These are phyloP conservation scores for Carpinus fangiana DNA, from an alignment of 306 rosid genomes.

Conservation along the genomic window DNA sequence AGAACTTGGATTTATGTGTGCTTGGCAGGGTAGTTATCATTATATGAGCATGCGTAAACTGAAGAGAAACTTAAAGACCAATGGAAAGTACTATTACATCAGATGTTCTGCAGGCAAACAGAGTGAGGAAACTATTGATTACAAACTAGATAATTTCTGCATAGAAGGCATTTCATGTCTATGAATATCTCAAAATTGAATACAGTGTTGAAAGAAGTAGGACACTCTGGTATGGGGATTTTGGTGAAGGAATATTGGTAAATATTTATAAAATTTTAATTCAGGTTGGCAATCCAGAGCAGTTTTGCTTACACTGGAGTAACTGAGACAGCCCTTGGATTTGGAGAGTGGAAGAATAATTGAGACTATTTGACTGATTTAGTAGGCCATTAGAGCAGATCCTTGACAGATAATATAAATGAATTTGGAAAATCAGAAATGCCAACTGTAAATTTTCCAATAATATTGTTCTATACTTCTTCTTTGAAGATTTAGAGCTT, in stretches of 20 bases:
- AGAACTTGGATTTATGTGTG: not conserved
- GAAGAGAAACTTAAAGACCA: not conserved
- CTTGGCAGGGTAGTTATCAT: not conserved
- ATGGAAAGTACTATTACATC: not conserved
- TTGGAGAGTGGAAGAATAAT: not conserved
- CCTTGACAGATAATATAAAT: not conserved
- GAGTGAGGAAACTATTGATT: not conserved
- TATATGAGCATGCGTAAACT: not conserved
- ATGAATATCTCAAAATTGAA: slow-evolving; percentile 1
- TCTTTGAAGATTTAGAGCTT: not conserved
- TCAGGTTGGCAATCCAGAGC: no score
- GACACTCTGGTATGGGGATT: not conserved
- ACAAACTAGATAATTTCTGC: not conserved
- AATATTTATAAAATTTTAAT: not conserved
- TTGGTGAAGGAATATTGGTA: not conserved
- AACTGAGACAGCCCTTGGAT: not conserved
- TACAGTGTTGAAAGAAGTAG: not conserved
- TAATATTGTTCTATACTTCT: not conserved
- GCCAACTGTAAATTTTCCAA: not conserved
- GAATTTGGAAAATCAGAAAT: not conserved
- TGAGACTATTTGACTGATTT: not conserved
- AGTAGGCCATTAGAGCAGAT: not conserved
- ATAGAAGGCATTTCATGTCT: not conserved
- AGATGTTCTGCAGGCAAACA: not conserved
- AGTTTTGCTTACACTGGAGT: no score